A percentile compares a stretch with the other conserved stretches of the same genome.
phyloP scores from a whole-genome alignment of 2,329 filamentous ascomycete genomes.

The Elsinoe necatrix region DNA sequence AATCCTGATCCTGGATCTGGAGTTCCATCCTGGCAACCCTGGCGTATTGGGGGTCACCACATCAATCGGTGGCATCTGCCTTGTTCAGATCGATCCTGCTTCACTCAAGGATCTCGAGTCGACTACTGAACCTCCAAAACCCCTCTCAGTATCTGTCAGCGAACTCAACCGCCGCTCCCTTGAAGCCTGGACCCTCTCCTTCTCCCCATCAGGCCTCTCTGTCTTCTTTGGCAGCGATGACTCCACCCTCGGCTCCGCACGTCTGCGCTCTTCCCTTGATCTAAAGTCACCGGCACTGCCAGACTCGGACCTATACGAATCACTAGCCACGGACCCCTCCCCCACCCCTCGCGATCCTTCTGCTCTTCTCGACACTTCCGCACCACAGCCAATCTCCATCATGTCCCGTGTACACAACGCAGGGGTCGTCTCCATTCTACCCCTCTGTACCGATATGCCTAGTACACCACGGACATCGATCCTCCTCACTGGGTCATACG shows the following conservation, averaged over 20 bases:
- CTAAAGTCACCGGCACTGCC: not conserved
- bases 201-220: conserved; percentile 33
- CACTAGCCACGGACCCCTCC: conserved; percentile 18
- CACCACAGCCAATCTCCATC: not conserved
- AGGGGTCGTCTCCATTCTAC: conserved; percentile 80
- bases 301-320: conserved; percentile 27
- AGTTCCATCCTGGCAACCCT: conserved; percentile 56
- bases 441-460: conserved; percentile 43
- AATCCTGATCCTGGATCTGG: conserved; percentile 61
- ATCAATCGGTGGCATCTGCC: conserved; percentile 53
- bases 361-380: conserved; percentile 33
- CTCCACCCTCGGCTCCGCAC: conserved; percentile 41
- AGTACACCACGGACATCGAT: conserved; percentile 35
- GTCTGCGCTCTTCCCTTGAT: not conserved
- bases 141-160: conserved; percentile 16
- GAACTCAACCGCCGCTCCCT: conserved; percentile 29
- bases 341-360: conserved; percentile 55
- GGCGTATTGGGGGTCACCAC: conserved; percentile 61
- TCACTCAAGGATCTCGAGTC: not conserved
- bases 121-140: conserved; percentile 17
- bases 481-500: conserved; percentile 82
- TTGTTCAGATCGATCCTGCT: conserved; percentile 22
- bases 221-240: conserved; percentile 71
- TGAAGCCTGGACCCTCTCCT: conserved; percentile 67
- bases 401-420: conserved; percentile 56